Percentiles rank a stretch among this genome's conserved stretches.
Evolutionary conservation across 129 eudicot species (phyloP).

Genomic region (Oenanthe sinensis): DNA sequence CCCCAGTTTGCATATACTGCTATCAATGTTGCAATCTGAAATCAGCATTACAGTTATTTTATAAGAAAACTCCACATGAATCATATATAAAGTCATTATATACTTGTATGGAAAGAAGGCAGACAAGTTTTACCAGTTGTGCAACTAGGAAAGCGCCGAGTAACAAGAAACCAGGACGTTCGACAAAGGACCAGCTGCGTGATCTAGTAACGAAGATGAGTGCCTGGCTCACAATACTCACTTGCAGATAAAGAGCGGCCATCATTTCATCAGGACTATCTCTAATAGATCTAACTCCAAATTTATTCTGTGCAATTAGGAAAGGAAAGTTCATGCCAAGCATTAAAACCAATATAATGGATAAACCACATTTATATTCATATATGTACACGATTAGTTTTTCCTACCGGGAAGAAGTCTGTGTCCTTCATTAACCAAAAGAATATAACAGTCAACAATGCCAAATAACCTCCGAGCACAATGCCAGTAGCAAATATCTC

Average conservation of each 20-base stretch:
- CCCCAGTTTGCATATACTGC: slow-evolving; percentile 94
- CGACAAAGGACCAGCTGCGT: slow-evolving; percentile 78
- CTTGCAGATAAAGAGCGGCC: slow-evolving; percentile 97
- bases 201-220: slow-evolving; percentile 90
- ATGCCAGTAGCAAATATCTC: slow-evolving; percentile 95
- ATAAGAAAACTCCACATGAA: neutral
- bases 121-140: slow-evolving; percentile 67
- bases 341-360: neutral
- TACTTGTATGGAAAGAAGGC: slow-evolving; percentile 2
- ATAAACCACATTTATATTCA: neutral
- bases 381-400: neutral
- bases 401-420: slow-evolving; percentile 70
- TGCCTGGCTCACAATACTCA: slow-evolving; percentile 94
- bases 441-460: slow-evolving; percentile 92
- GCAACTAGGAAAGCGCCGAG: slow-evolving; percentile 67
- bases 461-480: slow-evolving; percentile 87
- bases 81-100: neutral
- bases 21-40: slow-evolving; percentile 76
- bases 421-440: slow-evolving; percentile 80
- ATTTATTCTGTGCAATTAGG: slow-evolving; percentile 40
- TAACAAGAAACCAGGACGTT: slow-evolving; percentile 78
- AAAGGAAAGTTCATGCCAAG: neutral
- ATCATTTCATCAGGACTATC: slow-evolving; percentile 58
- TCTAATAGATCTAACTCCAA: slow-evolving; percentile 56
- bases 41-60: neutral